These are phyloP conservation scores for Epicoccum nigrum DNA, from an alignment of 2,329 filamentous ascomycete species.

Conservation along the genomic window DNA sequence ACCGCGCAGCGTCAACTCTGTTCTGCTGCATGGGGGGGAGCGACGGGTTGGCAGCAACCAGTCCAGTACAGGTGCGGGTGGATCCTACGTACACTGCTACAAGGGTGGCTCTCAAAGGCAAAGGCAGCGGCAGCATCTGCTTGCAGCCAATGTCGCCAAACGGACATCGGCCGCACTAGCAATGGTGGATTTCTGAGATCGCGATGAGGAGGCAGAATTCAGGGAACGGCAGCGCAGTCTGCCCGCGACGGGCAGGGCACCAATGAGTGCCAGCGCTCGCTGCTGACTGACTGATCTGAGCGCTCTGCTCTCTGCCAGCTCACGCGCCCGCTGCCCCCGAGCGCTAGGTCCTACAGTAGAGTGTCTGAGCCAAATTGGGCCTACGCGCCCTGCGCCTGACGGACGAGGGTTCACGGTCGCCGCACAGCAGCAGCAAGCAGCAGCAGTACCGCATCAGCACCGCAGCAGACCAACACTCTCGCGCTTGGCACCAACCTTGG, in stretches of 20 bases:
- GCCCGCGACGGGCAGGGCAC: conserved; percentile 11
- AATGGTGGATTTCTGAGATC: conserved; percentile 15
- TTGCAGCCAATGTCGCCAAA: conserved; percentile 4
- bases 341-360: no score
- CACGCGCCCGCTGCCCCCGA: conserved; percentile 7
- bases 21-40: no score
- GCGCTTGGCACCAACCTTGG: no score
- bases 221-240: conserved; percentile 9
- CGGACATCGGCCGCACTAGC: conserved; percentile 16
- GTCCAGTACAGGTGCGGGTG: background rate
- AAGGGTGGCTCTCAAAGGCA: background rate
- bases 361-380: background rate
- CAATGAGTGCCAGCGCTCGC: conserved; percentile 3
- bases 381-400: background rate
- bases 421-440: background rate
- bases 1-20: conserved; percentile 3
- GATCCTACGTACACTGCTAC: no score
- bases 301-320: conserved; percentile 6
- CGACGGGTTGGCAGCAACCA: no score
- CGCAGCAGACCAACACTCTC: background rate
- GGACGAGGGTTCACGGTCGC: no score
- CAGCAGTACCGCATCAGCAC: no score
- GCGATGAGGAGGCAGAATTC: conserved; percentile 7
- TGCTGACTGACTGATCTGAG: background rate
- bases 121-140: background rate